phyloP scores from a whole-genome alignment of 1,284 basidiomycete species.

The Cutaneotrichosporon sp. region DNA sequence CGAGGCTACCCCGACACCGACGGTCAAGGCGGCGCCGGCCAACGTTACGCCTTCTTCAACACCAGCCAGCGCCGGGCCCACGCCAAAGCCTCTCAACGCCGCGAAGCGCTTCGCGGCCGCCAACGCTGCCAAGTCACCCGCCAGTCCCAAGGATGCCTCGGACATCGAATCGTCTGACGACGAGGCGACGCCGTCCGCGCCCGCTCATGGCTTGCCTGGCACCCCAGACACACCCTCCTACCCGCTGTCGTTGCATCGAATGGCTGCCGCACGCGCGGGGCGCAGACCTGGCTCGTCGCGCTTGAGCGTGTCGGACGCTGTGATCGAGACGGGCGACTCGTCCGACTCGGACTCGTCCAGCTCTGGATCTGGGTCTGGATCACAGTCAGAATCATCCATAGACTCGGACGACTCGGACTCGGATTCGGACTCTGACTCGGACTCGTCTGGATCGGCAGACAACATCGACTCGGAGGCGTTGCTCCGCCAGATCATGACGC shows the following conservation, averaged over 20 bases:
- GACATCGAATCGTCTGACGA: slow-evolving; percentile 1
- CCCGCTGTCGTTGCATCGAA: slow-evolving; percentile 32
- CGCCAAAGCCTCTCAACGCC: not conserved
- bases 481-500: slow-evolving; percentile 33
- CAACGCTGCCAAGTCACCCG: not conserved
- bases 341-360: slow-evolving; percentile 24
- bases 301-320: slow-evolving; percentile 45
- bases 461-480: slow-evolving; percentile 29
- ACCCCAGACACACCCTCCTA: slow-evolving; percentile 18
- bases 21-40: not conserved
- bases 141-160: not conserved
- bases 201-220: not conserved
- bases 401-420: not conserved
- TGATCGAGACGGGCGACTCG: slow-evolving; percentile 44
- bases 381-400: not conserved
- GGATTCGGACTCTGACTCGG: slow-evolving; percentile 14
- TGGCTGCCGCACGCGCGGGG: slow-evolving; percentile 30
- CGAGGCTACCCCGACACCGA: not conserved
- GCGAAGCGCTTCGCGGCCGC: not conserved
- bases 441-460: slow-evolving; percentile 5
- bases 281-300: slow-evolving; percentile 40
- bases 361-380: not conserved
- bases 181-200: not conserved
- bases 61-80: not conserved
- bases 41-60: not conserved